Conservation (phyloP, 768 basidiomycete genomes). For the Trametes cingulata region DNA sequence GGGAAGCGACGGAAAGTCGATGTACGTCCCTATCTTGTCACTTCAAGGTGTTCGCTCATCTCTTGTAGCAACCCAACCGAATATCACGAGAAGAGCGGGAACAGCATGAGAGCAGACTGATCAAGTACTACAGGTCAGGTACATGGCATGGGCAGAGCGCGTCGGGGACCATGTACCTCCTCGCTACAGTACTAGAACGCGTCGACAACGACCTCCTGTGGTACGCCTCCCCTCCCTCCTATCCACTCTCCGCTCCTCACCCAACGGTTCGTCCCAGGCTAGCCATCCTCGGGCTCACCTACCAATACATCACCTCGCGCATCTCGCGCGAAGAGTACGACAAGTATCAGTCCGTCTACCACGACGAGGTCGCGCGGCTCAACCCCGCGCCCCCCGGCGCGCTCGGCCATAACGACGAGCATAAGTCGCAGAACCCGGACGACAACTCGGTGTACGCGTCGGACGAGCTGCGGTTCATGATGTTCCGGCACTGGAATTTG, state of each 20-base stretch:
- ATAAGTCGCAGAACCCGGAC: slow-evolving; percentile 70
- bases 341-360: slow-evolving; percentile 71
- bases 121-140: slow-evolving; percentile 83
- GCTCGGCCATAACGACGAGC: slow-evolving; percentile 38
- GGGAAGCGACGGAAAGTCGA: slow-evolving; percentile 64
- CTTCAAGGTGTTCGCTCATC: too few relatives aligned
- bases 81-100: slow-evolving; percentile 73
- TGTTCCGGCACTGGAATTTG: slow-evolving; percentile 96
- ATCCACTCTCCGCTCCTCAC: neutral
- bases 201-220: slow-evolving; percentile 94
- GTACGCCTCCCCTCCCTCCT: slow-evolving; percentile 39
- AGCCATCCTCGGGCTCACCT: slow-evolving; percentile 90
- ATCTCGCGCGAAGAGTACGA: slow-evolving; percentile 90
- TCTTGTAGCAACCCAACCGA: slow-evolving; percentile 47
- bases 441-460: slow-evolving; percentile 79
- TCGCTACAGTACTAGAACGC: slow-evolving; percentile 88
- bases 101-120: slow-evolving; percentile 60
- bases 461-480: slow-evolving; percentile 91
- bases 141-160: slow-evolving; percentile 90
- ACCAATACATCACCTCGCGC: slow-evolving; percentile 85
- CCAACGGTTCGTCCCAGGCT: slow-evolving; percentile 52
- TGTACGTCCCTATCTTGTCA: slow-evolving; percentile 33
- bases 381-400: slow-evolving; percentile 59
- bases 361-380: slow-evolving; percentile 91
- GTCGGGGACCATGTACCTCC: slow-evolving; percentile 83